Evolutionary conservation across 2,329 filamentous ascomycete species (phyloP).

Genomic region (Xylariaceae sp.): DNA sequence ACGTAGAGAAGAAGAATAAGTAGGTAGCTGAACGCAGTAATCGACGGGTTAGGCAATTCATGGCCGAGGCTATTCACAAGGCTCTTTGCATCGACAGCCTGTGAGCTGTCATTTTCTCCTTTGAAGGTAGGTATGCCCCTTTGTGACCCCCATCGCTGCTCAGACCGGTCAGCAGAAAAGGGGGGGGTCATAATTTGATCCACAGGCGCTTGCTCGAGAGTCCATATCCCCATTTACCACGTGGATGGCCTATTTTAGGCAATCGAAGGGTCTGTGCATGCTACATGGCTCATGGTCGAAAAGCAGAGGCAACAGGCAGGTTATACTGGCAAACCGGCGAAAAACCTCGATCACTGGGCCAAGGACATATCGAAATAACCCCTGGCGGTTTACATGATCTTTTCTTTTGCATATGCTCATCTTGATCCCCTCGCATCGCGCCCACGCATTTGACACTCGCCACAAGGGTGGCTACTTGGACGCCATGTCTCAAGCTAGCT

Average conservation of each 20-base stretch:
- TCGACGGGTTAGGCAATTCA: background rate
- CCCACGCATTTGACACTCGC: background rate
- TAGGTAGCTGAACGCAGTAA: background rate
- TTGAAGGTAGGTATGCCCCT: background rate
- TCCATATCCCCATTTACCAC: background rate
- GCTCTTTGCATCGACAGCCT: background rate
- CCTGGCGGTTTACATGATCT: too few relatives aligned
- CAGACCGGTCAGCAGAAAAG: background rate
- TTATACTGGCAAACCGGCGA: background rate
- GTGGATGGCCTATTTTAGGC: background rate
- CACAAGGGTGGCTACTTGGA: background rate
- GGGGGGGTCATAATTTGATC: background rate
- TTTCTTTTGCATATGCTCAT: too few relatives aligned
- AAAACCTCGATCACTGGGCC: background rate
- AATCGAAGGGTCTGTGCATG: too few relatives aligned
- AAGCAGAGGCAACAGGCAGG: constrained; percentile 1
- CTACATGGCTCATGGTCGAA: background rate
- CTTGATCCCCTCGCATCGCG: background rate
- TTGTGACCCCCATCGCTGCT: background rate
- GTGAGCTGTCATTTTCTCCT: background rate
- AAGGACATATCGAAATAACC: too few relatives aligned
- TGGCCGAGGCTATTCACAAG: background rate
- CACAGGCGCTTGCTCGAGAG: background rate
- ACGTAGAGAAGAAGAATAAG: background rate
- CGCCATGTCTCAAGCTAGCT: background rate